These are phyloP conservation scores for Gaeumannomyces sp. DNA, from an alignment of 2,329 filamentous ascomycete genomes.

Conservation along the genomic window DNA sequence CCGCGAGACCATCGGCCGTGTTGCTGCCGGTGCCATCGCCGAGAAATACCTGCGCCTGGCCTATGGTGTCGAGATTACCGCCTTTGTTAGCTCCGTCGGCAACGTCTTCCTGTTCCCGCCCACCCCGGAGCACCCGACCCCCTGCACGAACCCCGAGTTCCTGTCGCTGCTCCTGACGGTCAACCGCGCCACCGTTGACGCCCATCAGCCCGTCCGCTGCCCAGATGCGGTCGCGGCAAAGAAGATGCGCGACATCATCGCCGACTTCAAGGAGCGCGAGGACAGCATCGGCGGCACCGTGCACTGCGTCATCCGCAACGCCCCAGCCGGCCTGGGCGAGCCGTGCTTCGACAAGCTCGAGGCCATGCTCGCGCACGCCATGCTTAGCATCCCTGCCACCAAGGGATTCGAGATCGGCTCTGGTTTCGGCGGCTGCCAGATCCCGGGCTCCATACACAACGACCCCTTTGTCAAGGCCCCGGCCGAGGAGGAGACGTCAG, in stretches of 20 bases:
- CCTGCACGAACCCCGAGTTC: conserved; percentile 72
- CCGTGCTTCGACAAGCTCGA: conserved; percentile 95
- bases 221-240: conserved; percentile 59
- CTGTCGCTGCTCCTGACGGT: conserved; percentile 66
- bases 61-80: conserved; percentile 84
- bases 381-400: conserved; percentile 89
- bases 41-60: conserved; percentile 83
- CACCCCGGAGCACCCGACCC: conserved; percentile 58
- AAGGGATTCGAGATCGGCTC: conserved; percentile 96
- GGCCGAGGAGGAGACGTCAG: not conserved
- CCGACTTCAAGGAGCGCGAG: conserved; percentile 66
- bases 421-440: conserved; percentile 79
- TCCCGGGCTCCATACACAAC: conserved; percentile 87
- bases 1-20: conserved; percentile 89
- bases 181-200: conserved; percentile 71
- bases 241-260: conserved; percentile 75
- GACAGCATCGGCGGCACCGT: conserved; percentile 95
- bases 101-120: conserved; percentile 70
- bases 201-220: conserved; percentile 80
- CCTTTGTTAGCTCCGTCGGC: conserved; percentile 84
- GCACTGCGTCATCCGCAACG: conserved; percentile 85
- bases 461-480: conserved; percentile 62
- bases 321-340: conserved; percentile 81
- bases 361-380: conserved; percentile 83
- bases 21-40: conserved; percentile 85